These are phyloP conservation scores for Pachyrhizus erosus DNA, from an alignment of 306 rosid genomes.

Conservation along the genomic window DNA sequence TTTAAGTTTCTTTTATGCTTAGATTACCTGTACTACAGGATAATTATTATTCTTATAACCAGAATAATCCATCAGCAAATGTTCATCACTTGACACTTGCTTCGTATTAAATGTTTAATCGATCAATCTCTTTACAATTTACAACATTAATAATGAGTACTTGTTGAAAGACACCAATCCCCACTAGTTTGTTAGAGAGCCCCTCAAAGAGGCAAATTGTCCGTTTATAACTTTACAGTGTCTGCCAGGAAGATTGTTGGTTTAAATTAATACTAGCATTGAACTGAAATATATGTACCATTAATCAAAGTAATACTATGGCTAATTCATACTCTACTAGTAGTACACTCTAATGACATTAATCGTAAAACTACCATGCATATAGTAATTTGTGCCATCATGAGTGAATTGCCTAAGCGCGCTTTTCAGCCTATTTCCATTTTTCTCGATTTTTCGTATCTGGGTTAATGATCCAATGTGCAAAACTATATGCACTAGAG, in stretches of 20 bases:
- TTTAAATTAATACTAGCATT: not conserved
- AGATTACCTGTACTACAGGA: slow-evolving; percentile 47
- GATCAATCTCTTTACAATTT: not conserved
- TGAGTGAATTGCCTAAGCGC: not conserved
- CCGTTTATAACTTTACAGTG: slow-evolving; percentile 5
- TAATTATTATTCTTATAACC: slow-evolving; percentile 42
- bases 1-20: slow-evolving; percentile 36
- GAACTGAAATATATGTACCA: not conserved
- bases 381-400: not conserved
- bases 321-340: not conserved
- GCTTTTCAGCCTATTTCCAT: not conserved
- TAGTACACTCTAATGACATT: not conserved
- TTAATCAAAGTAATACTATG: not conserved
- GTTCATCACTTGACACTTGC: slow-evolving; percentile 21
- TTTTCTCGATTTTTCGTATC: not conserved
- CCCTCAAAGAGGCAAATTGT: slow-evolving; percentile 31
- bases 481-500: not conserved
- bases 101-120: slow-evolving; percentile 26
- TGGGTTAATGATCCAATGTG: not conserved
- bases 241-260: not conserved
- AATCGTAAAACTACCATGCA: not conserved
- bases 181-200: slow-evolving; percentile 33
- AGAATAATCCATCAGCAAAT: slow-evolving; percentile 41
- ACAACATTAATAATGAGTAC: slow-evolving; percentile 20
- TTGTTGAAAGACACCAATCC: slow-evolving; percentile 28